Evolutionary conservation across 371 early-diverging fungal species (phyloP), one percentile per base, ranked within the genome.

Genomic region (Mucor racemosus): DNA sequence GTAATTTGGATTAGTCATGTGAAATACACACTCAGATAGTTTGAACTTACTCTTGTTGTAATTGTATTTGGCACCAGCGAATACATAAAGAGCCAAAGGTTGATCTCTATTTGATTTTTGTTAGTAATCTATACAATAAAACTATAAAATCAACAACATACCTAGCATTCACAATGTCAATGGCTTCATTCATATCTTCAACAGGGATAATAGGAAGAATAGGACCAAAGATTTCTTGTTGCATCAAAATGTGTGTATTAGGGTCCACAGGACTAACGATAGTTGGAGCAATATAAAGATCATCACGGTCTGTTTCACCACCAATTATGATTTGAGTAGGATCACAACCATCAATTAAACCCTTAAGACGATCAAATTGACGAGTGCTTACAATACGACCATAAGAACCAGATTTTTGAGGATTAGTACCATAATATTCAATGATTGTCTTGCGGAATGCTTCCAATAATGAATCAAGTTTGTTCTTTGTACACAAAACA

Each of bases 201-300:
- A 90, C 85, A 38, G 87, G 85, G 31, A 98, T 76, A 67, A 97
- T 82, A 6, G 95, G 96, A 61, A 98, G 78, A 39, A 97, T 76
- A 5, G 98, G 98, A n/a, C 90, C 92, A 74, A 93, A 93, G 38
- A 92, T 84, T 65, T 92, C 94, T 31, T 90, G 86, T 39, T 82
- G 65, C 92, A 94, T 92, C 61, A 93, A 67, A 14, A 71, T 65
- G 65, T 74, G 77, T 35, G 84, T 81, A 15, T 80, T 65, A 9
- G 78, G 46, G 13, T 73, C 66, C 15, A 92, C 85, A 15, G 87
- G 78, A 19, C 76, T 66, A 6, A 94, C 77, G 8, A 93, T 58
- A 5, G 90, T 90, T 8, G 93, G 92, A 6, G 88, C 83, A 46
- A 94, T 81, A 68, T 76, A 93, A 9, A 84, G 69, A 50, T 91